phyloP scores from a whole-genome alignment of 2,329 filamentous ascomycete genomes.

The Fusarium stilboides region DNA sequence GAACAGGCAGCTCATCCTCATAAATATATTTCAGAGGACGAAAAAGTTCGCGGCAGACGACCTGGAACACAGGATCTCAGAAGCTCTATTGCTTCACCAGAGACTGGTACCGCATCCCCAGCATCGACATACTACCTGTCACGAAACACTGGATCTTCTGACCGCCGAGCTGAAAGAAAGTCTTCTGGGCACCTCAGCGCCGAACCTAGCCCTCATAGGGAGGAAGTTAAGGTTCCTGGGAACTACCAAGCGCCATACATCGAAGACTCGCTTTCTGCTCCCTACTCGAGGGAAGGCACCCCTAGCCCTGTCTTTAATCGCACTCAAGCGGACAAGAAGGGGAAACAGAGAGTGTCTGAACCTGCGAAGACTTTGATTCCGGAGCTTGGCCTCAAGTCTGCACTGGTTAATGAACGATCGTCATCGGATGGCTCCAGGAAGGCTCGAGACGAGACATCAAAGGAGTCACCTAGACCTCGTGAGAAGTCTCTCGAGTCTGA shows the following conservation, averaged over 20 bases:
- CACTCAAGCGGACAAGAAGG: neutral
- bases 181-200: constrained; percentile 38
- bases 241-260: constrained; percentile 50
- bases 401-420: constrained; percentile 12
- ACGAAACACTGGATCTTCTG: constrained; percentile 47
- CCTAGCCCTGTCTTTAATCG: neutral
- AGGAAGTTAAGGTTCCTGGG: neutral
- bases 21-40: neutral
- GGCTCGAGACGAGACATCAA: neutral
- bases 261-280: constrained; percentile 44
- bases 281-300: constrained; percentile 8
- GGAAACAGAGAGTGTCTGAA: neutral
- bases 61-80: constrained; percentile 9
- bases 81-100: neutral
- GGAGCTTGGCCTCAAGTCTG: constrained; percentile 12
- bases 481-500: constrained; percentile 39
- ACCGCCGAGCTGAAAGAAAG: constrained; percentile 50
- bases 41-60: constrained; percentile 13
- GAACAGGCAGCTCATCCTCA: neutral
- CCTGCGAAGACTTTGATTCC: neutral
- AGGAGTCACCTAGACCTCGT: constrained; percentile 6
- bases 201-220: constrained; percentile 15
- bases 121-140: constrained; percentile 37
- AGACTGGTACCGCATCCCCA: constrained; percentile 15
- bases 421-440: constrained; percentile 21